Percentiles rank a stretch among this genome's conserved stretches.
phyloP scores from a whole-genome alignment of 192 early-diverging fungal species.

The Dissophora globulifera region DNA sequence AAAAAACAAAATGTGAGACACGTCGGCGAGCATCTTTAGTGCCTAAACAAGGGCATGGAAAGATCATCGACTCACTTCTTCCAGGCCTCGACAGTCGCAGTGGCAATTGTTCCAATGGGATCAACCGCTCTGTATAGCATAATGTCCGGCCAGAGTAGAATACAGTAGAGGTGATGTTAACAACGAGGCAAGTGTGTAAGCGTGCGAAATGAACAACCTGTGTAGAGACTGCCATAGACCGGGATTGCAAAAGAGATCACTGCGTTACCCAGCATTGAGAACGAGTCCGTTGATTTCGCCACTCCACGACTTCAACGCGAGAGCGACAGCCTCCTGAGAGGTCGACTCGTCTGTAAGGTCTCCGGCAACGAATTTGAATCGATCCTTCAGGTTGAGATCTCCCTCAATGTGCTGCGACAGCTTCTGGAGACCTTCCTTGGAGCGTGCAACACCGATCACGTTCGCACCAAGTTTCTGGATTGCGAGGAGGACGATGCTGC shows the following conservation, averaged over 20 bases:
- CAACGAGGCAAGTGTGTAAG: too few species aligned
- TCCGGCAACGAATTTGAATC: conserved; percentile 65
- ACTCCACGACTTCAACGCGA: conserved; percentile 55
- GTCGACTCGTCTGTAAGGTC: conserved; percentile 62
- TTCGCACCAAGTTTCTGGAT: conserved; percentile 61
- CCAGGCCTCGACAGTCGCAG: conserved; percentile 68
- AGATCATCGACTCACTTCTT: conserved; percentile 51
- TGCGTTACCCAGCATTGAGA: conserved; percentile 71
- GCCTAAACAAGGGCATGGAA: too few species aligned
- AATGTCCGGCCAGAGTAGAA: too few species aligned
- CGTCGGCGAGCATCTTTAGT: too few species aligned
- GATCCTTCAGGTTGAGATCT: conserved; percentile 30
- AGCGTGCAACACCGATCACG: conserved; percentile 81
- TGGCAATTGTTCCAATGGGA: conserved; percentile 70
- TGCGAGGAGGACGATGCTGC: conserved; percentile 62
- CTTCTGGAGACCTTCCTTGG: conserved; percentile 47
- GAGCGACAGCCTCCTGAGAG: conserved; percentile 42
- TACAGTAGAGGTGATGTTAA: too few species aligned
- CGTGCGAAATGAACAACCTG: neutral
- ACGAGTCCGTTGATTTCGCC: conserved; percentile 69
- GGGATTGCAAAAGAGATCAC: too few species aligned
- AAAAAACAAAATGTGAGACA: conserved; percentile 3
- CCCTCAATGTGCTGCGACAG: conserved; percentile 54
- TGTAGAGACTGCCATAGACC: too few species aligned
- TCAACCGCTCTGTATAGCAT: conserved; percentile 65